Evolutionary conservation across 208 protist genomes (phyloP).

Genomic region (Crithidia expoeki): DNA sequence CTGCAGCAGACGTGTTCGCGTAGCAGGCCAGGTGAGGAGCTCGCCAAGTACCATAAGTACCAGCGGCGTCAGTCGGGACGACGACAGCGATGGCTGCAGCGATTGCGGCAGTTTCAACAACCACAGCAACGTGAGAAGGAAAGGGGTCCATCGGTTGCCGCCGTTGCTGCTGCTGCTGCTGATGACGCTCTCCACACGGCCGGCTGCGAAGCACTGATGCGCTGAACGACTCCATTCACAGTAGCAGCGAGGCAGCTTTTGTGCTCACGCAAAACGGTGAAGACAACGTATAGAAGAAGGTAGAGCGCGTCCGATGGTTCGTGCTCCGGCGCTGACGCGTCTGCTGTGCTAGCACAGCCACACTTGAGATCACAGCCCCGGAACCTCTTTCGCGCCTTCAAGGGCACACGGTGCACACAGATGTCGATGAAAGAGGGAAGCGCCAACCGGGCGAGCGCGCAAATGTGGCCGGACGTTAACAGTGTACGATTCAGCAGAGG

Average conservation of each 20-base stretch:
- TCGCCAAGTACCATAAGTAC: conserved; percentile 6
- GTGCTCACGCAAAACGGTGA: background rate
- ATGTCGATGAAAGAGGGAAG: background rate
- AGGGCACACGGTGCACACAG: background rate
- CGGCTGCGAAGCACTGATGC: background rate
- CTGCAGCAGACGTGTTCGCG: background rate
- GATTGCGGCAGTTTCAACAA: background rate
- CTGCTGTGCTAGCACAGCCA: background rate
- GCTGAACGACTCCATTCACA: background rate
- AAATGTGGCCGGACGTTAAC: background rate
- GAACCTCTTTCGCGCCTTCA: background rate
- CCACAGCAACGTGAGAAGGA: background rate
- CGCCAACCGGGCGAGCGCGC: background rate
- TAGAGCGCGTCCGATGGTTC: background rate
- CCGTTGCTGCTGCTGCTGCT: background rate
- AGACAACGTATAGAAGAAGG: background rate
- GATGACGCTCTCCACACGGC: background rate
- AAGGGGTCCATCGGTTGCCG: background rate
- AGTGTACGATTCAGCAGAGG: background rate
- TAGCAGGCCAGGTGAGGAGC: background rate
- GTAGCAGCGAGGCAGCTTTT: background rate
- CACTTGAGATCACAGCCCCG: background rate
- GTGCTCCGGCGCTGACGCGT: background rate
- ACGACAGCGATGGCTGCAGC: background rate
- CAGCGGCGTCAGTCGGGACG: background rate